Evolutionary conservation across 805 yeast species (phyloP), one percentile per base, ranked within the genome.

Genomic region (Grigorovia transvaalensis): DNA sequence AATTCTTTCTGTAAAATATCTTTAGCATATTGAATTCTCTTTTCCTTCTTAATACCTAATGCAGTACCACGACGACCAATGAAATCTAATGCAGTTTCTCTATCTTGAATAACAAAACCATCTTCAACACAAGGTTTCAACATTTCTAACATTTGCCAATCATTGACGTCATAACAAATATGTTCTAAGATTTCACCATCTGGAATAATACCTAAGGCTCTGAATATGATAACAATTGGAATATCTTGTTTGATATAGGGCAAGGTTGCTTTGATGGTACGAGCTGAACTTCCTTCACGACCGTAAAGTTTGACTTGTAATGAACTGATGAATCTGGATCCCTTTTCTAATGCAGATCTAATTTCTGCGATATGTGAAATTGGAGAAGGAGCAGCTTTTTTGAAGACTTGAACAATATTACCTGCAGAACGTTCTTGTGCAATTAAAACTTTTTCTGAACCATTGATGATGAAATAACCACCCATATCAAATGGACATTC

Each of bases 401-500:
- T 91, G 77, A 93, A 93, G 20, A 93, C 97, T 70, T 93, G 99
- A 19, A 90, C 96, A 23, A 93, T 83, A 71, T 93, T 93, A 71
- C 93, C 93, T 49, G 95, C 84, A 66, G 93, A 75, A 74, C 93
- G 99, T 70, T 93, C 99, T 70, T 93, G 99, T 45, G 93, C 95
- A 58, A 93, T 76, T 56, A 93, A 93, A 46, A 93, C 99, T 67
- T 93, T 93, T 62, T 93, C 99, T 0, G 99, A 93, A 67, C 99
- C 99, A 65, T 91, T 91, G 49, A 91, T 97, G 64, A 91, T 87
- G 64, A 93, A 93, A 65, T 93, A 93, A 62, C 99, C 99, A 71
- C 99, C 99, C 7, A 99, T 99, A 70, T 93, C 99, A 48, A 93
- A 74, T 0, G 99, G 99, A 69, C 99, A 93, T 70, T 93, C 99